These are phyloP conservation scores for Podila epigama DNA, from an alignment of 192 early-diverging fungal genomes.

Conservation along the genomic window DNA sequence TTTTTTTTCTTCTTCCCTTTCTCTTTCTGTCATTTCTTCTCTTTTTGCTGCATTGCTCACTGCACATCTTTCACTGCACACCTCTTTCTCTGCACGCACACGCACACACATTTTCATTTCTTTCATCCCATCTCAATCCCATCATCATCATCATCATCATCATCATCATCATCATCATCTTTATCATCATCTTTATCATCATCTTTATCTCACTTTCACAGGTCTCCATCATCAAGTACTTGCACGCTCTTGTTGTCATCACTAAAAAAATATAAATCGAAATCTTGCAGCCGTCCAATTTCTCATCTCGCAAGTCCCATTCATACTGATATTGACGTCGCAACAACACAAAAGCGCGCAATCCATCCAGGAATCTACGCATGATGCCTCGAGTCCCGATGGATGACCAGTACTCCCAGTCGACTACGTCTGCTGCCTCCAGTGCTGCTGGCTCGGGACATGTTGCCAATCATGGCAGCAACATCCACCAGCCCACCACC, in stretches of 20 bases:
- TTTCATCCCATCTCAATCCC: background rate
- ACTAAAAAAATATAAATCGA: too few species aligned
- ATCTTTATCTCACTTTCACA: too few species aligned
- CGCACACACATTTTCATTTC: background rate
- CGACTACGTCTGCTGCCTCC: conserved; percentile 6
- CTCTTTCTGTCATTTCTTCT: conserved; percentile 7
- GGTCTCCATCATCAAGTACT: background rate
- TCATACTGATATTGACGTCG: background rate
- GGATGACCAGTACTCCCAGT: conserved; percentile 50
- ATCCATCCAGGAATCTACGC: background rate
- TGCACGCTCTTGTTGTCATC: too few species aligned
- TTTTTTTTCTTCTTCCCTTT: conserved; percentile 2
- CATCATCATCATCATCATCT: background rate
- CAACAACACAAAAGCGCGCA: background rate
- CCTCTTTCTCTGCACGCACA: background rate
- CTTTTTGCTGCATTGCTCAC: background rate
- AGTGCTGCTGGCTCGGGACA: conserved; percentile 10
- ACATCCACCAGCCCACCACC: conserved; percentile 69
- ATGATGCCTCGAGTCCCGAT: conserved; percentile 44
- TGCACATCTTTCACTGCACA: background rate
- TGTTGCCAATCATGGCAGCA: conserved; percentile 31
- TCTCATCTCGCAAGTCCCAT: too few species aligned
- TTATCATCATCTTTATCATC: too few species aligned
- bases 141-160: background rate
- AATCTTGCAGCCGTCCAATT: too few species aligned